Conservation (phyloP, 225 moss, liverwort and hornwort genomes). For the Sphagnum tenellum region DNA sequence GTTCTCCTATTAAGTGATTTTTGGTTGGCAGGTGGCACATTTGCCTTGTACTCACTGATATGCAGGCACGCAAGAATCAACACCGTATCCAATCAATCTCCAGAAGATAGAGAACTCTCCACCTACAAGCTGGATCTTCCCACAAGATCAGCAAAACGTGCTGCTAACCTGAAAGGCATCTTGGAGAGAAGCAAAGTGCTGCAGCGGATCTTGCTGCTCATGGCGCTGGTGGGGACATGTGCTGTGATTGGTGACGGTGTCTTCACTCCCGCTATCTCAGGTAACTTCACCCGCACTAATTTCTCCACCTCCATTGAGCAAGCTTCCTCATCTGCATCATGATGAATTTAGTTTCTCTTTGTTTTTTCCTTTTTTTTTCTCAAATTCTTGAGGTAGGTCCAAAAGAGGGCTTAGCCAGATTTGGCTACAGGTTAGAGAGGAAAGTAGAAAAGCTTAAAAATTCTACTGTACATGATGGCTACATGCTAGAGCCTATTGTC, state of each 20-base stretch:
- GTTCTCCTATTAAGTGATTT: no score
- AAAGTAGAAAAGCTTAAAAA: no score
- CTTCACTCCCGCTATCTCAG: slow-evolving; percentile 77
- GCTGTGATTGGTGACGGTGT: slow-evolving; percentile 79
- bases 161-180: slow-evolving; percentile 30
- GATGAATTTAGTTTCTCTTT: no score
- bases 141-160: slow-evolving; percentile 17
- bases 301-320: no score
- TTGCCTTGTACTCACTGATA: slow-evolving; percentile 64
- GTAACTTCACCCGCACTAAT: slow-evolving; percentile 4
- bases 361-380: no score
- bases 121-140: slow-evolving; percentile 42
- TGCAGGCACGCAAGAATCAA: slow-evolving; percentile 47
- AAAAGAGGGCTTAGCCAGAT: no score
- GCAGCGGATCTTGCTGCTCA: slow-evolving; percentile 33
- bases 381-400: no score
- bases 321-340: no score
- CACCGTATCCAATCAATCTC: slow-evolving; percentile 29
- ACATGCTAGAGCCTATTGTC: no score
- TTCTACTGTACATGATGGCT: no score
- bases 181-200: slow-evolving; percentile 30
- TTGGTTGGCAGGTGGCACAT: slow-evolving; percentile 40
- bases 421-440: no score
- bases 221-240: slow-evolving; percentile 57
- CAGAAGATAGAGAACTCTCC: slow-evolving; percentile 55